A percentile compares a stretch with the other conserved stretches of the same genome.
phyloP scores from a whole-genome alignment of 257 asterid genomes.

The Solanum pimpinellifolium region DNA sequence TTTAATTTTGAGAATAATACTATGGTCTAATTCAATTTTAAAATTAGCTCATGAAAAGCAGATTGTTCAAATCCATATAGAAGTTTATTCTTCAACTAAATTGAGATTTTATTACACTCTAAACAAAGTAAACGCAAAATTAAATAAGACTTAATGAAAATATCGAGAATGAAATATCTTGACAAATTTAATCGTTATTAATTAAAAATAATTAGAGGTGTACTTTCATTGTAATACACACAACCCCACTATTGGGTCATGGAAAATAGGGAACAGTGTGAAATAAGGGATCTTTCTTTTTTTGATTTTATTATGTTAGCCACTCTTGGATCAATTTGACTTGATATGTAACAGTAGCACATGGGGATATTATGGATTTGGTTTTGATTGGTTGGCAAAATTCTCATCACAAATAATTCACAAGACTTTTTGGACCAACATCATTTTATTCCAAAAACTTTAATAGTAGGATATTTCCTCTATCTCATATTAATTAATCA shows the following conservation, averaged over 20 bases:
- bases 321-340: slow-evolving; percentile 4
- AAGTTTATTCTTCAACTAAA: background rate
- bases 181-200: background rate
- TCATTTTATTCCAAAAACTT: background rate
- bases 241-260: background rate
- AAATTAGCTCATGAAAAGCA: background rate
- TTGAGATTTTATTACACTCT: background rate
- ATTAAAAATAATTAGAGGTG: background rate
- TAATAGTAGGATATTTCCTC: no score
- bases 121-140: background rate
- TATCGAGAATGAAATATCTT: background rate
- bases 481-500: no score
- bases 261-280: background rate
- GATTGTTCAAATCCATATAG: rapidly evolving
- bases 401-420: background rate
- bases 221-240: background rate
- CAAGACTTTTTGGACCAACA: background rate
- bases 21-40: no score
- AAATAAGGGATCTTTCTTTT: background rate
- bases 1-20: background rate
- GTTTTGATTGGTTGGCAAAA: background rate
- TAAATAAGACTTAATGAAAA: background rate
- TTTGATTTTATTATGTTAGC: background rate
- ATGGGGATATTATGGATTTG: background rate
- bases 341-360: background rate